Base-by-base conservation (phyloP, 495 filamentous ascomycete genomes). In the Penicillium chermesinum region DNA sequence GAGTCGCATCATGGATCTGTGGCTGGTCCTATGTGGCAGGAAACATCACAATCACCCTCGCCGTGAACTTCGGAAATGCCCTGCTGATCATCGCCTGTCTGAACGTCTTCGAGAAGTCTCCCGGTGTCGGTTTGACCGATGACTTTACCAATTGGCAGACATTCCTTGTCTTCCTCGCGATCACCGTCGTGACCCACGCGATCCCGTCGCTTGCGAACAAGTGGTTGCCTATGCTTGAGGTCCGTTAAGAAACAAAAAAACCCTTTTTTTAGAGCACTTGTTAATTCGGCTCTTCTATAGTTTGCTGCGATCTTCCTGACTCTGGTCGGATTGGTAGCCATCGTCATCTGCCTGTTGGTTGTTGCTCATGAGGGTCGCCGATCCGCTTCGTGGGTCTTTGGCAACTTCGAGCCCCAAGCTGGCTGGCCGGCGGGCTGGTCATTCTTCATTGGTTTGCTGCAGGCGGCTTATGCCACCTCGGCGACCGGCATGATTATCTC, bases 21-120 rank as follows among this genome's bases (percentile, higher is more conserved):
- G 84, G 84, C 13, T 87, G 84, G 84, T 78, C 86, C 42, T 85
- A 82, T 47, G 74, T 84, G 5, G 77, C 77, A 16, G 84, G 81
- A 7, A 86, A 83, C 73, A 82, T 85, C 42, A 69, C 70, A 13
- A 61, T 72, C 6, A 69, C 67, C 3, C 64, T 71, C 0, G 68
- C 62, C 8, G 64, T 66, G 18, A 69, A 67, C 35, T 66, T 74
- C 8, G 59, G 59, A 38, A 60, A 54, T 7, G 33, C 59, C 1
- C 20, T 63, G 25, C 46, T 63, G 7, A 53, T 63, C 20, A 34
- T 63, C 15, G 50, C 50, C 12, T 63, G 57, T 36, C 51, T 63
- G 16, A 43, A 63, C 30, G 41, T 63, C 22, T 63, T 60, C 50
- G 18, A 76, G 67, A 41, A 78, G 63, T 48, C 62, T 51, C 49